Percentiles rank a stretch among this genome's conserved stretches.
Conservation (phyloP, 345 rosid genomes). For the Sonneratia alba region DNA sequence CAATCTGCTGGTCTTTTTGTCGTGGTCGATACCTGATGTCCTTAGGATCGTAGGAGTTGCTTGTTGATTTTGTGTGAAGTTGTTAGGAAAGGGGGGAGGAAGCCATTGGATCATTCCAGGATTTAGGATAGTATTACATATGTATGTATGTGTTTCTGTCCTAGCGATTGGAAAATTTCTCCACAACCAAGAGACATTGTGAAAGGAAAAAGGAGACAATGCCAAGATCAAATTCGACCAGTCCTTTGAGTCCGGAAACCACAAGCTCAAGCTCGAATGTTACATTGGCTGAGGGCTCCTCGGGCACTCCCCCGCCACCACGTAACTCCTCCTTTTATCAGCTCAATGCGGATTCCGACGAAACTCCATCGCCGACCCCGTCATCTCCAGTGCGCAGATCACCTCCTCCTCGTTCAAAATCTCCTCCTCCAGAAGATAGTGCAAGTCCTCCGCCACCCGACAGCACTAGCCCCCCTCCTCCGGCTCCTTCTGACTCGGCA, state of each 20-base stretch:
- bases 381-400: background rate
- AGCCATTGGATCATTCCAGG: background rate
- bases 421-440: background rate
- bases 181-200: background rate
- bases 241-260: constrained; percentile 16
- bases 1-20: background rate
- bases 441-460: background rate
- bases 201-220: constrained; percentile 11
- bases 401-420: background rate
- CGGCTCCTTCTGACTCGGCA: background rate
- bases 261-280: background rate
- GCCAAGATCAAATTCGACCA: constrained; percentile 32
- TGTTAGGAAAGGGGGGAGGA: background rate
- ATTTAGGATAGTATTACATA: background rate
- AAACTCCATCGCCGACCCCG: background rate
- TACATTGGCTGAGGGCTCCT: background rate
- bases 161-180: background rate
- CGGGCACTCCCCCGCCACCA: background rate
- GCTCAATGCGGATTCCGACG: background rate
- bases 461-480: background rate
- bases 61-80: too few relatives aligned
- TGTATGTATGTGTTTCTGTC: background rate
- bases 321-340: background rate
- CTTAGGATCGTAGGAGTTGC: background rate
- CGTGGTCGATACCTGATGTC: background rate